Evolutionary conservation across 169 alveolate species (phyloP).

Genomic region (Plasmodium coatneyi): DNA sequence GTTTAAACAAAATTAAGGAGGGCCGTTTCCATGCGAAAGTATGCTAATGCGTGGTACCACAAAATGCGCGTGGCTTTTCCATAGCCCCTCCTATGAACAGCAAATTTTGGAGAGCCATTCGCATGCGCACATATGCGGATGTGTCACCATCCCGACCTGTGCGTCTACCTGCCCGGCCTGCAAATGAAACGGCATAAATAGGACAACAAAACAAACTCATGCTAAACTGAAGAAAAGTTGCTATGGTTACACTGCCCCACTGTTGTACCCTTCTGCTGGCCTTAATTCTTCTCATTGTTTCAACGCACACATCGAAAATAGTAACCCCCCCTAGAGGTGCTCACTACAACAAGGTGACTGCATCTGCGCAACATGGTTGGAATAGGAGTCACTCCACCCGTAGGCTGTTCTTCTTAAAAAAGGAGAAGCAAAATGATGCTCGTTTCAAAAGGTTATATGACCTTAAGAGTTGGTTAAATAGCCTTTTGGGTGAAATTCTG

Average conservation of each 20-base stretch:
- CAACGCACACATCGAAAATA: neutral
- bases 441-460: neutral
- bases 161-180: neutral
- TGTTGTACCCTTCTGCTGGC: conserved; percentile 11
- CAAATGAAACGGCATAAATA: neutral
- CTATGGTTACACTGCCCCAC: conserved; percentile 15
- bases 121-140: neutral
- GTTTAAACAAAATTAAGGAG: neutral
- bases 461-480: neutral
- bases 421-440: neutral
- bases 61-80: neutral
- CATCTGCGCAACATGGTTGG: neutral
- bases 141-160: neutral
- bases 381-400: neutral
- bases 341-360: neutral
- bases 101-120: neutral
- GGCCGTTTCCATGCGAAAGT: neutral
- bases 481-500: neutral
- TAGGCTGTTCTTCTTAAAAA: conserved; percentile 21
- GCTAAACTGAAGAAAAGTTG: conserved; percentile 4
- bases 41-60: neutral
- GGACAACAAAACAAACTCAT: neutral
- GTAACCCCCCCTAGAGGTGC: neutral
- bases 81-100: neutral
- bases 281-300: neutral